A percentile compares a stretch with the other conserved stretches of the same genome.
These are phyloP conservation scores for Epichloe typhina DNA, from an alignment of 2,329 filamentous ascomycete genomes.

Conservation along the genomic window DNA sequence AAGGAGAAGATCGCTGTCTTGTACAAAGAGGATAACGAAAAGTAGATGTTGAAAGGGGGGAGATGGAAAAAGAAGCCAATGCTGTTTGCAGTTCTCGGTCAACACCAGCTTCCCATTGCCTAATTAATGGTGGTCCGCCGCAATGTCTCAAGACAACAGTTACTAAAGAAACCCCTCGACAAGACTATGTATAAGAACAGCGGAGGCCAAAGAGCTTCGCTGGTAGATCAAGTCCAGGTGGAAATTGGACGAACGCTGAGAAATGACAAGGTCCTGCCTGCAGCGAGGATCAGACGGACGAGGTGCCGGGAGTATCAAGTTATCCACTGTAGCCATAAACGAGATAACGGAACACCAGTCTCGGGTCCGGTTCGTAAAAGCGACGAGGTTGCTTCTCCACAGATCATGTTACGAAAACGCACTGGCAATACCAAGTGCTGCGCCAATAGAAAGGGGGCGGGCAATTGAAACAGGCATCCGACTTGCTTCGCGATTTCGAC, in stretches of 20 bases:
- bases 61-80: not conserved
- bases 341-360: not conserved
- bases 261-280: constrained; percentile 5
- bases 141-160: not conserved
- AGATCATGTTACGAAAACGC: not conserved
- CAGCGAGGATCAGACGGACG: not conserved
- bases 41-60: not conserved
- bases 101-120: not conserved
- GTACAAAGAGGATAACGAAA: not conserved
- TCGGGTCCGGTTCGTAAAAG: not conserved
- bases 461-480: not conserved
- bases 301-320: not conserved
- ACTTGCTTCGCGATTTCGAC: not conserved
- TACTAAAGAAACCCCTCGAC: not conserved
- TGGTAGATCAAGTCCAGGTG: not conserved
- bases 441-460: not conserved
- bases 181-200: not conserved
- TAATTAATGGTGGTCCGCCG: not conserved
- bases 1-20: not conserved
- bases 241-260: constrained; percentile 1
- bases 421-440: not conserved
- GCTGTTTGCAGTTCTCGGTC: not conserved
- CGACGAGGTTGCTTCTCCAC: not conserved
- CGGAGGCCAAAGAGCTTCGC: constrained; percentile 1
- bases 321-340: constrained; percentile 2